phyloP scores from a whole-genome alignment of 805 yeast species.

The Saccharomycopsis selenospora region DNA sequence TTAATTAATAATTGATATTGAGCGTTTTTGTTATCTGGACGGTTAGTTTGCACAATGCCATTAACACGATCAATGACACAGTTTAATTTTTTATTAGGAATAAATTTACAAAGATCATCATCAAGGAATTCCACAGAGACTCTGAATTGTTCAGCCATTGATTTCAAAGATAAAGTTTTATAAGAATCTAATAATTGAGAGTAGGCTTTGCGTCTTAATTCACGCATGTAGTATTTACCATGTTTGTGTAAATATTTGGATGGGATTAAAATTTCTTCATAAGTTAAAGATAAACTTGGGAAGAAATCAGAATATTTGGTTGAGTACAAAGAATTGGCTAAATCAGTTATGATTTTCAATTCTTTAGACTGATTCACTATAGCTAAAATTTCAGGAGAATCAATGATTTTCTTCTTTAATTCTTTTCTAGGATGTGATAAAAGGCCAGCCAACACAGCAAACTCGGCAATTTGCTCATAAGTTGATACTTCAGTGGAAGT shows the following conservation, averaged over 20 bases:
- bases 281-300: slow-evolving; percentile 66
- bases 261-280: slow-evolving; percentile 60
- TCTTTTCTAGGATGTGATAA: slow-evolving; percentile 77
- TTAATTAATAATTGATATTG: slow-evolving; percentile 85
- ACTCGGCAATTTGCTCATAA: slow-evolving; percentile 84
- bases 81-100: slow-evolving; percentile 88
- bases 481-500: slow-evolving; percentile 86
- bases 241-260: slow-evolving; percentile 68
- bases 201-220: slow-evolving; percentile 91
- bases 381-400: slow-evolving; percentile 88
- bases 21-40: slow-evolving; percentile 93
- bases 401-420: slow-evolving; percentile 75
- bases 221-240: slow-evolving; percentile 78
- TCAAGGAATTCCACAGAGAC: slow-evolving; percentile 86
- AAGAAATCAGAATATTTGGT: slow-evolving; percentile 81
- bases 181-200: slow-evolving; percentile 91
- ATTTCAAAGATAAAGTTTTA: slow-evolving; percentile 78
- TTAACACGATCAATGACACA: slow-evolving; percentile 94
- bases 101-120: slow-evolving; percentile 77
- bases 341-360: slow-evolving; percentile 71
- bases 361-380: slow-evolving; percentile 63
- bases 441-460: slow-evolving; percentile 83
- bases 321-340: slow-evolving; percentile 80
- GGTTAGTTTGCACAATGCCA: slow-evolving; percentile 89
- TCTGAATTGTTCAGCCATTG: slow-evolving; percentile 92